Conservation (phyloP, 1,284 basidiomycete species). For the Quambalaria eucalypti region DNA sequence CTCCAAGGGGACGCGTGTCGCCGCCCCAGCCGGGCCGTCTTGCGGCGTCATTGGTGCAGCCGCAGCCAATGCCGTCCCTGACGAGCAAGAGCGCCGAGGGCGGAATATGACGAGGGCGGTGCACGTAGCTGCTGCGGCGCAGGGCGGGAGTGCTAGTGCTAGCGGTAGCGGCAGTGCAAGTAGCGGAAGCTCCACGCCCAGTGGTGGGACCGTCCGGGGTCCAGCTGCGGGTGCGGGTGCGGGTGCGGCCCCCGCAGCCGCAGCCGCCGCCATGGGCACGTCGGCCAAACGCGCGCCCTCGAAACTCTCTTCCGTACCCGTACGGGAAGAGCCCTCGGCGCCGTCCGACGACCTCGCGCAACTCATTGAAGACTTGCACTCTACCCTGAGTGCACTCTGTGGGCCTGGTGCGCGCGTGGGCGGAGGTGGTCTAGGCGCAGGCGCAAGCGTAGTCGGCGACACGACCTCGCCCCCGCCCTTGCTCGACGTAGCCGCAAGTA, state of each 20-base stretch:
- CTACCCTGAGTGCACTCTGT: slow-evolving; percentile 12
- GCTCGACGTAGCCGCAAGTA: slow-evolving; percentile 3
- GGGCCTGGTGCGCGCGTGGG: neutral
- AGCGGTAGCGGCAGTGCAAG: neutral
- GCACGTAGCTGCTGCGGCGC: too few relatives aligned
- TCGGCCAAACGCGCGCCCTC: slow-evolving; percentile 18
- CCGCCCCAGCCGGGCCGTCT: too few relatives aligned
- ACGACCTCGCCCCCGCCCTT: neutral
- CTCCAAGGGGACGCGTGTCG: neutral
- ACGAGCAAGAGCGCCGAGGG: neutral
- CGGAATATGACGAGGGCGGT: neutral
- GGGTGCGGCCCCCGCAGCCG: slow-evolving; percentile 1
- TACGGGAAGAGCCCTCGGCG: slow-evolving; percentile 17
- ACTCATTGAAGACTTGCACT: slow-evolving; percentile 13
- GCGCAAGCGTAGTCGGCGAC: too few relatives aligned
- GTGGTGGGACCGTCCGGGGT: neutral
- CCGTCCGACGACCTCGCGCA: slow-evolving; percentile 18
- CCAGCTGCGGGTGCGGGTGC: neutral
- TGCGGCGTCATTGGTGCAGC: too few relatives aligned
- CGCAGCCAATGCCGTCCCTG: too few relatives aligned
- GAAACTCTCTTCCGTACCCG: slow-evolving; percentile 18
- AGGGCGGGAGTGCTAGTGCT: too few relatives aligned
- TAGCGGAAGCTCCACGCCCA: neutral
- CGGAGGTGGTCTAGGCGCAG: too few relatives aligned
- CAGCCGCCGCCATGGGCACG: slow-evolving; percentile 13